Evolutionary conservation across 1,284 basidiomycete genomes (phyloP).

Genomic region (Agroathelia rolfsii): DNA sequence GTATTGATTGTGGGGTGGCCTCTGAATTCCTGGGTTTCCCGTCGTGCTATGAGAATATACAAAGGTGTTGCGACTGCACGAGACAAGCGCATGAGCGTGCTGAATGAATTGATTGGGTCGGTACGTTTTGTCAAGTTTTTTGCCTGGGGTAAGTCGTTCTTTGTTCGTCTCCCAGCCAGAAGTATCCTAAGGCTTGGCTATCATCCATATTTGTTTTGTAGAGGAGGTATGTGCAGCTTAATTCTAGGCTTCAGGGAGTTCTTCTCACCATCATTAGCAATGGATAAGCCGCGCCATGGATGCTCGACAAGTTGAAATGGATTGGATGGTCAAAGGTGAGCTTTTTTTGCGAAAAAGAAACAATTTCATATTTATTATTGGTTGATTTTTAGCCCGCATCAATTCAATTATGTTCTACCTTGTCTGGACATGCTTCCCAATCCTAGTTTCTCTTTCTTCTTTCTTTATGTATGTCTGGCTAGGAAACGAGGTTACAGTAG

Average conservation of each 20-base stretch:
- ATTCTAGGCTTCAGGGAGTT: no score
- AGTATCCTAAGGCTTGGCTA: no score
- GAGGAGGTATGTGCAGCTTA: no score
- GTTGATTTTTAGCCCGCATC: slow-evolving; percentile 36
- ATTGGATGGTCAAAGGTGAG: slow-evolving; percentile 61
- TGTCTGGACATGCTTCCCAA: slow-evolving; percentile 58
- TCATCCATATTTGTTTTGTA: no score
- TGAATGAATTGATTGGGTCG: slow-evolving; percentile 79
- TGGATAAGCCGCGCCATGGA: slow-evolving; percentile 59
- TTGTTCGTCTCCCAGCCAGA: no score
- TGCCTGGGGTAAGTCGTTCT: no score
- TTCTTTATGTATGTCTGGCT: slow-evolving; percentile 54
- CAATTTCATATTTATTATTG: slow-evolving; percentile 1
- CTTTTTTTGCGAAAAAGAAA: slow-evolving; percentile 3
- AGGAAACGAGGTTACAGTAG: slow-evolving; percentile 57
- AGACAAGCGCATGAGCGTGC: slow-evolving; percentile 77
- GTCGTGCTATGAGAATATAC: slow-evolving; percentile 58
- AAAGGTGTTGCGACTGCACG: slow-evolving; percentile 64
- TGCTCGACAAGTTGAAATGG: slow-evolving; percentile 50
- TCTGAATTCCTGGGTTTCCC: slow-evolving; percentile 56
- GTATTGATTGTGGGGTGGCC: slow-evolving; percentile 70
- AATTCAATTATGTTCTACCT: slow-evolving; percentile 56
- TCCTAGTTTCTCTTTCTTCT: slow-evolving; percentile 58
- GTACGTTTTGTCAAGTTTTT: slow-evolving; percentile 80
- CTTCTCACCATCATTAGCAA: no score